A percentile compares a stretch with the other conserved stretches of the same genome.
Evolutionary conservation across 768 basidiomycete species (phyloP).

Genomic region (Podaxis pistillaris): DNA sequence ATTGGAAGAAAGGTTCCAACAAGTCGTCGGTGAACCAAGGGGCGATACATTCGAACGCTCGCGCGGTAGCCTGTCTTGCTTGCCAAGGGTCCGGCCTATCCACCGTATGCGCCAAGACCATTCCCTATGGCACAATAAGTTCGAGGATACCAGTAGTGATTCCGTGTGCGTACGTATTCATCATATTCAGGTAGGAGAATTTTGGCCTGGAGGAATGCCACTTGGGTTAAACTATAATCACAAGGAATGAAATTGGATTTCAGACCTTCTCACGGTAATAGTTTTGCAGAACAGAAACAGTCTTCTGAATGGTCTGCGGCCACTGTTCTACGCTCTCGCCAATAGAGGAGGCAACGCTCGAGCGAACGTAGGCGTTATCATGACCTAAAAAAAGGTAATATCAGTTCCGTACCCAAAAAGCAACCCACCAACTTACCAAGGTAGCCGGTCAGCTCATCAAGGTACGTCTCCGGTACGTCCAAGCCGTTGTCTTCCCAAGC

Average conservation of each 20-base stretch:
- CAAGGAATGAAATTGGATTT: neutral
- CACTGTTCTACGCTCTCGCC: slow-evolving; percentile 74
- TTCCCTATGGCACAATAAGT: slow-evolving; percentile 56
- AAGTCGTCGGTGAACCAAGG: slow-evolving; percentile 60
- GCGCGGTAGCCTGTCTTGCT: slow-evolving; percentile 71
- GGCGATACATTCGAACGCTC: slow-evolving; percentile 65
- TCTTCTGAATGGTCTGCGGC: slow-evolving; percentile 52
- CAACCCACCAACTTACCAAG: slow-evolving; percentile 51
- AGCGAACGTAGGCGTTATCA: slow-evolving; percentile 76
- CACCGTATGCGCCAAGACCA: slow-evolving; percentile 87
- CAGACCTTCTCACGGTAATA: slow-evolving; percentile 83
- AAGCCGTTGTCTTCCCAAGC: slow-evolving; percentile 97
- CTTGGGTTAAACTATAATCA: neutral
- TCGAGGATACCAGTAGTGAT: neutral
- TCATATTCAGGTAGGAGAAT: slow-evolving; percentile 91
- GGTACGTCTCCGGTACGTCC: slow-evolving; percentile 71
- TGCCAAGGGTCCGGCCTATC: slow-evolving; percentile 89
- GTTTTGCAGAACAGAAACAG: slow-evolving; percentile 55
- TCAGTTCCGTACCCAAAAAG: neutral
- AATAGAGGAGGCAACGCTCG: slow-evolving; percentile 67
- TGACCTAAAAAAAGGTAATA: slow-evolving; percentile 51
- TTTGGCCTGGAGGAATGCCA: slow-evolving; percentile 55
- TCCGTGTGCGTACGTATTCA: slow-evolving; percentile 62
- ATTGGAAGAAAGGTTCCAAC: slow-evolving; percentile 74
- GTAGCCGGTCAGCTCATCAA: slow-evolving; percentile 57